Evolutionary conservation across 768 basidiomycete genomes (phyloP), one percentile per base, ranked within the genome.

Genomic region (Leucocoprinus birnbaumii): DNA sequence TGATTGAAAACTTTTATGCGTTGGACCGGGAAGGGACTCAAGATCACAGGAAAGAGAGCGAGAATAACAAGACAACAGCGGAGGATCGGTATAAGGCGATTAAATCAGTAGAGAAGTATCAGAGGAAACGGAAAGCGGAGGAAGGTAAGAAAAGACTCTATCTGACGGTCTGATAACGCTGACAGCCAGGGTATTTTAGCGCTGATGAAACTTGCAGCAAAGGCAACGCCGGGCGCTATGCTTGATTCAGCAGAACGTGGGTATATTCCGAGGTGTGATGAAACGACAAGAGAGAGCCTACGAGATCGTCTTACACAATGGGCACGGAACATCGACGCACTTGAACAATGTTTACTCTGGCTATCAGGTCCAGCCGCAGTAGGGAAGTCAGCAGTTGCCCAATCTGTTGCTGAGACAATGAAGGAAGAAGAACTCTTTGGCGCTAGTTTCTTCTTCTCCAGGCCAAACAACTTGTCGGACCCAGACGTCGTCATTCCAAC

Each of bases 381-480:
- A 14, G 55, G 55, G 16, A 56, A 56, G 47, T 48, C 55, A 4
- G 48, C 55, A 10, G 22, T 56, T 14, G 35, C 55, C 5, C 37
- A 42, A 37, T 41, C 47, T 1, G 26, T 56, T 18, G 48, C 47
- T 22, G 27, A 38, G 9, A 37, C 38, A 19, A 22, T 56, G 19
- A 3, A 16, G n/a, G 11, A 49, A 3, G 19, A 10, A 6, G 14
- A 48, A 16, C 24, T 48, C 19, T 37, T 56, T 1, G 55, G 55
- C n/a, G 55, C 35, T 3, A 41, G 19, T 22, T 56, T 56, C 47
- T 56, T 56, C 22, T 56, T 47, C 40, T 49, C 46, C 10, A 2
- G 24, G n/a, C 8, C 45, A 7, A 25, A 26, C 11, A 16, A n/a
- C 14, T 22, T 9, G 8, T 11, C 16, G 4, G 43, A 53, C 41